phyloP scores from a whole-genome alignment of 2,329 filamentous ascomycete species.

The Colletotrichum somersetense region DNA sequence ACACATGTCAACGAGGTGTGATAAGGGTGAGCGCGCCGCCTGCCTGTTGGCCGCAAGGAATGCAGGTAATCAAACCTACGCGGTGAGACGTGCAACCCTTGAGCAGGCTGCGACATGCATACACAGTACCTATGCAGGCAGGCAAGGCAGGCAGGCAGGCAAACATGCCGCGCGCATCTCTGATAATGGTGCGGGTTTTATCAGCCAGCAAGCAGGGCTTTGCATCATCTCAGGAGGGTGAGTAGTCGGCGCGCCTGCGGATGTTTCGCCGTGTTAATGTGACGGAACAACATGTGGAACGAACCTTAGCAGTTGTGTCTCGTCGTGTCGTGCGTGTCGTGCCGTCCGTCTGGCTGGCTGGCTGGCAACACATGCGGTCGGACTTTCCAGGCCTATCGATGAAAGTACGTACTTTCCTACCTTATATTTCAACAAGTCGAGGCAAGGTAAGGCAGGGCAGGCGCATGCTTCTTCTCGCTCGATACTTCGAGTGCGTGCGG shows the following conservation, averaged over 20 bases:
- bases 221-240: background rate
- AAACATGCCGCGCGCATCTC: background rate
- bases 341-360: background rate
- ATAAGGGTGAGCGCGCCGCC: background rate
- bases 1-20: slow-evolving; percentile 1
- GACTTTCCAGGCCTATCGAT: background rate
- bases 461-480: background rate
- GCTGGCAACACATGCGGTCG: background rate
- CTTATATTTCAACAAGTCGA: background rate
- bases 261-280: background rate
- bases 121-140: background rate
- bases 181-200: background rate
- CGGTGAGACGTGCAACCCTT: slow-evolving; percentile 1
- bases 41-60: slow-evolving; percentile 1
- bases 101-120: slow-evolving; percentile 3
- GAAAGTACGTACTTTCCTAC: background rate
- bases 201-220: background rate
- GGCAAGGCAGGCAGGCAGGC: slow-evolving; percentile 5
- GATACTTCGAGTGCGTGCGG: background rate
- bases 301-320: background rate
- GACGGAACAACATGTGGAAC: background rate
- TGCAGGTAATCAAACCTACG: slow-evolving; percentile 6
- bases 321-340: background rate
- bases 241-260: background rate
- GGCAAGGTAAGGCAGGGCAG: too few species aligned